Evolutionary conservation across 1,284 basidiomycete species (phyloP), one percentile per base, ranked within the genome.

Genomic region (Cryptococcus sp.): DNA sequence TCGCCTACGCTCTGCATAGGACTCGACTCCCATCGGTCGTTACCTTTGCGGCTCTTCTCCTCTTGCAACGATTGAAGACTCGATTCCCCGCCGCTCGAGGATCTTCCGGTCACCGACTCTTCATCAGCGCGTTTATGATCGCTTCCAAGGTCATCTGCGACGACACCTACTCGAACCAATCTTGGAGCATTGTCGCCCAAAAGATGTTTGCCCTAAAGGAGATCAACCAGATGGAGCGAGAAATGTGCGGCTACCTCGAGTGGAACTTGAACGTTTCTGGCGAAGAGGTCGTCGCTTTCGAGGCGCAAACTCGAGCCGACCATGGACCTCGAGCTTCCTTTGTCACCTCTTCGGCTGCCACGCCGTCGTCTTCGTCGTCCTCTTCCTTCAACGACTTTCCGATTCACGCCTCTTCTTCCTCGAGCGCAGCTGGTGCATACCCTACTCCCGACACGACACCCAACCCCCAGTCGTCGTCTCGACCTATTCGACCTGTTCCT

Each of bases 131-230:
- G 0, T 90, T 91, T 70, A 95, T 95, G 92, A 88, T 95, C 58
- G 63, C 71, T n/a, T 65, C 62, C 42, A 73, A 75, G 56, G 68
- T 74, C 18, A 87, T 92, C 57, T 92, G 89, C 74, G 91, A 95
- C 77, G 90, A 97, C 69, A 95, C 91, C 0, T 94, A 93, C 67
- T 91, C 87, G 16, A 95, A 95, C 81, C 91, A 93, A 73, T 91
- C 87, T 0, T 95, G 91, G 91, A 83, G 83, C 19, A 87, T 95
- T 43, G 91, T 95, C 41, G 90, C 87, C 0, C 90, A 94, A 69
- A 85, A 84, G 45, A 86, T 93, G 83, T 94, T 93, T 63, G 82
- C 82, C 1, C 73, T 94, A 2, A 80, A 86, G 36, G 91, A 95
- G 77, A 85, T 94, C 63, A 94, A 95, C 71, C 90, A 93, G 77